Evolutionary conservation across 2,329 filamentous ascomycete genomes (phyloP).

Genomic region (Fusarium mundagurra): DNA sequence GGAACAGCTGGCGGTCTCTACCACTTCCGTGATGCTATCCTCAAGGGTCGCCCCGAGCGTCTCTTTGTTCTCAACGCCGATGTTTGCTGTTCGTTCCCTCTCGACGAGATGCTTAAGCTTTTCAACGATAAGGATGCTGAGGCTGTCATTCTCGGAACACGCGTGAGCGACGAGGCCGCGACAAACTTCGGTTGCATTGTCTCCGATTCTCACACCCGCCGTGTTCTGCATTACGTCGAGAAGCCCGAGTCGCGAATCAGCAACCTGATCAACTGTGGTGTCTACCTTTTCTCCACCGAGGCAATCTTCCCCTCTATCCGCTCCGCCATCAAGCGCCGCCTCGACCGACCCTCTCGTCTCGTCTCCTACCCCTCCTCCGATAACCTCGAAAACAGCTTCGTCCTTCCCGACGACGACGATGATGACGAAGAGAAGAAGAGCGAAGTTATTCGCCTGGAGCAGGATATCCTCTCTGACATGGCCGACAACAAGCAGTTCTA

Average conservation of each 20-base stretch:
- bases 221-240: conserved; percentile 98
- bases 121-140: conserved; percentile 96
- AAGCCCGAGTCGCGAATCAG: conserved; percentile 98
- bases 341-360: conserved; percentile 83
- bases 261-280: conserved; percentile 98
- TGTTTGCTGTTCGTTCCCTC: conserved; percentile 97
- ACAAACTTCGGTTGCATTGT: conserved; percentile 99
- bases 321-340: conserved; percentile 93
- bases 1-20: conserved; percentile 97
- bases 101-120: conserved; percentile 93
- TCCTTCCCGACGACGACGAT: conserved; percentile 60
- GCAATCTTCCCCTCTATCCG: conserved; percentile 97
- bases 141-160: conserved; percentile 93
- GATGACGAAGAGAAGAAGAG: conserved; percentile 82
- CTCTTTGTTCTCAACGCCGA: conserved; percentile 98
- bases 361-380: conserved; percentile 96
- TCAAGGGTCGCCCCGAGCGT: conserved; percentile 93
- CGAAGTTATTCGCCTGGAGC: conserved; percentile 92
- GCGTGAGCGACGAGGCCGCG: conserved; percentile 89
- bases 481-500: conserved; percentile 98
- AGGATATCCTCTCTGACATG: conserved; percentile 94
- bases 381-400: conserved; percentile 78
- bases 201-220: conserved; percentile 90
- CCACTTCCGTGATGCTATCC: conserved; percentile 98
- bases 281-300: conserved; percentile 96